Base-by-base conservation (phyloP, 352 stramenopile genomes). In the Phytophthora hibernalis region DNA sequence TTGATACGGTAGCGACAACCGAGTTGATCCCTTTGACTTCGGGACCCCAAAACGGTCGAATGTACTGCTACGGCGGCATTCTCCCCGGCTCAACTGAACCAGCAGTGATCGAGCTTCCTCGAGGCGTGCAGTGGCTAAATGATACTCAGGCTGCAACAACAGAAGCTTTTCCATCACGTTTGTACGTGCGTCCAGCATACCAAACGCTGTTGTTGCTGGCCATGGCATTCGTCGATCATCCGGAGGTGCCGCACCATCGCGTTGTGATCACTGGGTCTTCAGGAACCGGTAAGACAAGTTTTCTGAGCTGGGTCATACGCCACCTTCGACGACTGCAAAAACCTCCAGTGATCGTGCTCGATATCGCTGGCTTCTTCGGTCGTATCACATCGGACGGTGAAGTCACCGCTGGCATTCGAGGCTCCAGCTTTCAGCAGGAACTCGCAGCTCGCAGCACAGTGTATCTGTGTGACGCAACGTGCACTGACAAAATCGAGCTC, bases 271-370 rank as follows among this genome's bases (percentile, higher is more conserved):
- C 73, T 10, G 76, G 76, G 7, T 74, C 76, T 18, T 61, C 58
- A 15, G 73, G 76, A 45, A 67, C 77, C 0, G 76, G 76, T 40
- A 82, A 82, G 54, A 76, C 70, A 13, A 74, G 59, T 40, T 84
- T 82, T 43, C 55, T 84, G 44, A 73, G 51, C 49, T 84, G 72
- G 63, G 40, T 78, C 12, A 16, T 82, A 33, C 45, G 58, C n/a
- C 66, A 72, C 10, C 56, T 80, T 12, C 37, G 45, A 10, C 45
- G 35, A 21, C 11, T 42, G 0, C 28, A 63, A 4, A 53, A 64
- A 44, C 62, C 69, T 45, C 72, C 72, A 2, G 38, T 53, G n/a
- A 61, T 83, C 47, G 61, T 81, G 5, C 48, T 83, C 15, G 61
- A 76, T 22, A 44, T 77, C 7, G 24, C 33, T 16, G 72, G 66